These are phyloP conservation scores for Calcarisporium arbuscula DNA, from an alignment of 2,329 filamentous ascomycete species.

Conservation along the genomic window DNA sequence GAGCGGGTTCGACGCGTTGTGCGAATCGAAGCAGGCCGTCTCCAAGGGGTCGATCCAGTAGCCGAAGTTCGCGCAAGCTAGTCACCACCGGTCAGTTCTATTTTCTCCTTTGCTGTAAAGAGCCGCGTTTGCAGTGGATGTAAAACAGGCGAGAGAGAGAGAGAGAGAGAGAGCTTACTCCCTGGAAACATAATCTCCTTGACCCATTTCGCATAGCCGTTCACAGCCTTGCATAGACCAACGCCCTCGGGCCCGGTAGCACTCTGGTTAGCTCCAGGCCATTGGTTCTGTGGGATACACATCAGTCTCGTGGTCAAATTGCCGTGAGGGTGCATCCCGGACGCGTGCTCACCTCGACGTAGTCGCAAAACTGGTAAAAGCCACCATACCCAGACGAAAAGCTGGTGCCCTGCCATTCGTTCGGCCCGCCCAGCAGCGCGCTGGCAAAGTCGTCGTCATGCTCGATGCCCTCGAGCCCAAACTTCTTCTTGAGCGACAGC, in stretches of 20 bases:
- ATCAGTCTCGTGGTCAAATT: neutral
- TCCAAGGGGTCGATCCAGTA: conserved; percentile 38
- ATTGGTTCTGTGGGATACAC: conserved; percentile 11
- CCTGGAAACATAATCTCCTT: conserved; percentile 38
- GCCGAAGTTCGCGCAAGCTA: conserved; percentile 40
- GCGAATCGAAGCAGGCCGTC: conserved; percentile 8
- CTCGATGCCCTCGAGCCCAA: conserved; percentile 33
- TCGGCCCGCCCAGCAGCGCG: conserved; percentile 19
- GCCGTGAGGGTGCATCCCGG: neutral
- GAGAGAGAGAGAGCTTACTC: conserved; percentile 29
- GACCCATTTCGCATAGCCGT: conserved; percentile 49
- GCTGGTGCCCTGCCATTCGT: conserved; percentile 29
- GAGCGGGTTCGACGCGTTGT: conserved; percentile 28
- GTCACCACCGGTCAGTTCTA: neutral
- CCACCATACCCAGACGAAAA: conserved; percentile 26
- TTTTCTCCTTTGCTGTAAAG: too few relatives aligned
- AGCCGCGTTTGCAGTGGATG: too few relatives aligned
- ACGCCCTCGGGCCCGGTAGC: conserved; percentile 32
- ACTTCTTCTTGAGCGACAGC: conserved; percentile 36
- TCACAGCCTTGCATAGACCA: conserved; percentile 45
- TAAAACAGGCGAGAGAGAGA: too few relatives aligned
- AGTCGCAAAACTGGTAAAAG: conserved; percentile 31
- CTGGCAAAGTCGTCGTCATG: conserved; percentile 44
- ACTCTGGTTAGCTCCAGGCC: conserved; percentile 11
- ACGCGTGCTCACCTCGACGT: conserved; percentile 16